Evolutionary conservation across 2,329 filamentous ascomycete species (phyloP), one percentile per base, ranked within the genome.

Genomic region (Pestalotiopsis sp.): DNA sequence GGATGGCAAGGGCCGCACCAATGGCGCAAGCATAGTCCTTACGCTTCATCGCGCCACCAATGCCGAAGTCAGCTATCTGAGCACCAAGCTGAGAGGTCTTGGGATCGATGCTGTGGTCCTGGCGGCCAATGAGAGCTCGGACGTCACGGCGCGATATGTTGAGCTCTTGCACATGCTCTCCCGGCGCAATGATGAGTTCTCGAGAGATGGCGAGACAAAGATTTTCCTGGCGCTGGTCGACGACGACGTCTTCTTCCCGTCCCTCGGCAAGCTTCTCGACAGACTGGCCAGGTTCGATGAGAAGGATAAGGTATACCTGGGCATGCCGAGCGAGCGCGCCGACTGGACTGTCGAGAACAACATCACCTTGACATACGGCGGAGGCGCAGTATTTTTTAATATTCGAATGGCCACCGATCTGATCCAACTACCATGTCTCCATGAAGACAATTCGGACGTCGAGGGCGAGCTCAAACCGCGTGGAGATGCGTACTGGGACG

Each of bases 171-270:
- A 77, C 12, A 73, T 78, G 23, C 72, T 83, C 52, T 76, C 77
- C 57, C 74, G 74, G 4, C 78, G 80, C 58, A 75, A 74, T 4
- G 78, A 76, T 2, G 77, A 75, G 4, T 71, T 84, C 4, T 76
- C 77, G 1, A 77, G 77, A 5, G 79, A 77, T 14, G 80, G 79
- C 3, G 74, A 78, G 23, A 70, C 73, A 59, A 84, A 83, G 76
- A 77, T 74, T 58, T 85, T 82, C 77, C 80, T 81, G 49, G 83
- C 79, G 1, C 75, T 86, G 1, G 71, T 86, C 1, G 84, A 86
- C 39, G 83, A 85, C 70, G 80, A 82, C 66, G 76, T 84, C 63
- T 86, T 86, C 72, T 79, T 86, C 61, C 83, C 84, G 0, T 81
- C 80, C 49, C 72, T 85, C 39, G 74, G 76, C 0, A 75, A 78